Conservation (phyloP, 306 rosid species). For the Lotus japonicus region DNA sequence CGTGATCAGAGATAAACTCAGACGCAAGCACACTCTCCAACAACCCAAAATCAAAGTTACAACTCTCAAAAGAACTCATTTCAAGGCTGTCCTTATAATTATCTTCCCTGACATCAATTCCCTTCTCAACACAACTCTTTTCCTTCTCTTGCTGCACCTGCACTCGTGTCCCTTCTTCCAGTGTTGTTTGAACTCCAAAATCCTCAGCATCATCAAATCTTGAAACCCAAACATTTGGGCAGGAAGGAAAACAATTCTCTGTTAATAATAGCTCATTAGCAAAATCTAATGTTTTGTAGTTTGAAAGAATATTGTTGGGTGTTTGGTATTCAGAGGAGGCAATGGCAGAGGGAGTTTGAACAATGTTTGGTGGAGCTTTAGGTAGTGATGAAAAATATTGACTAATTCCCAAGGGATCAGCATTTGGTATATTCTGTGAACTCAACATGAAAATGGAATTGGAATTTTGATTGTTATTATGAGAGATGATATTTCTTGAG, state of each 20-base stretch:
- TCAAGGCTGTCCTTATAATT: conserved; percentile 6
- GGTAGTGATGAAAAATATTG: conserved; percentile 15
- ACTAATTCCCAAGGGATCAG: neutral
- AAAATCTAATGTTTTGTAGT: neutral
- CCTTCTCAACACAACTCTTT: conserved; percentile 21
- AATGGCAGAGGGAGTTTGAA: conserved; percentile 15
- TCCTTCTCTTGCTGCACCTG: conserved; percentile 25
- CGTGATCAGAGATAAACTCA: conserved; percentile 37
- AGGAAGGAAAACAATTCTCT: conserved; percentile 28
- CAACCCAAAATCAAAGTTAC: conserved; percentile 55
- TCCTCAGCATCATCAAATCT: conserved; percentile 25
- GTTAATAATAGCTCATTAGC: conserved; percentile 9
- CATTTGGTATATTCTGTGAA: conserved; percentile 16
- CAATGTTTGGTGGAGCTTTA: conserved; percentile 5
- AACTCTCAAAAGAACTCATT: conserved; percentile 26
- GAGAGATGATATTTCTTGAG: neutral
- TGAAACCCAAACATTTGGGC: conserved; percentile 24
- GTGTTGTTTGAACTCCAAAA: conserved; percentile 4
- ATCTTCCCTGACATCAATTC: conserved; percentile 13
- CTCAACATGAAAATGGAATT: conserved; percentile 24
- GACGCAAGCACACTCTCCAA: conserved; percentile 47
- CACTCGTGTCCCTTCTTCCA: conserved; percentile 20
- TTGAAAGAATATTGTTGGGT: neutral
- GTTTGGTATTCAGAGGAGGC: conserved; percentile 17
- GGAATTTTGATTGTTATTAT: conserved; percentile 8